These are phyloP conservation scores for Marasmius fiardii DNA, from an alignment of 1,284 basidiomycete species.

Conservation along the genomic window DNA sequence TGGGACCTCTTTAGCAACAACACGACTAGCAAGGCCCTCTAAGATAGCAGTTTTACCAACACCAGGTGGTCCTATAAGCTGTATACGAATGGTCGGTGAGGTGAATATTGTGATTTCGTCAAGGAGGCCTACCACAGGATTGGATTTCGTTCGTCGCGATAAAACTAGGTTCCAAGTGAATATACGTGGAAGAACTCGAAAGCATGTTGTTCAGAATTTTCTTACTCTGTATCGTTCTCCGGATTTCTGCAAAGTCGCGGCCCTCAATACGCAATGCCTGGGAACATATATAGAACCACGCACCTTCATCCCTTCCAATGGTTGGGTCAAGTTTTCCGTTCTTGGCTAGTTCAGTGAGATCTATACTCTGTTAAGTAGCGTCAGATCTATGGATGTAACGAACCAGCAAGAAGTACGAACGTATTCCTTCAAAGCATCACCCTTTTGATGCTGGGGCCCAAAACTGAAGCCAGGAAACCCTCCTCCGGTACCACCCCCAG, in stretches of 20 bases:
- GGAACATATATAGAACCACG: constrained; percentile 8
- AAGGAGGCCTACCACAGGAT: constrained; percentile 66
- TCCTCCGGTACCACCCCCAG: constrained; percentile 30
- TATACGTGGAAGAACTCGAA: constrained; percentile 15
- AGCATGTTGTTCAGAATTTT: neutral
- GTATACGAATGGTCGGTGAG: neutral
- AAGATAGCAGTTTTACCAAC: constrained; percentile 93
- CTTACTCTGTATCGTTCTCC: constrained; percentile 85
- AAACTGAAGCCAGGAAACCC: constrained; percentile 58
- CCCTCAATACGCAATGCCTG: no score
- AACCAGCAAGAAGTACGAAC: constrained; percentile 37
- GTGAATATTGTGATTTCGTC: neutral
- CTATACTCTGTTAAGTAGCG: constrained; percentile 55
- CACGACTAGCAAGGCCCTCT: constrained; percentile 87
- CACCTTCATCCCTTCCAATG: constrained; percentile 85
- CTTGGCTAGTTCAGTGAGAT: constrained; percentile 80
- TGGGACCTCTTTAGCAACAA: constrained; percentile 89
- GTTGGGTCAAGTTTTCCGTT: constrained; percentile 88
- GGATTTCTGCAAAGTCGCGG: constrained; percentile 62
- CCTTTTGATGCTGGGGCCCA: constrained; percentile 64
- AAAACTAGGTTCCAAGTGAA: constrained; percentile 43
- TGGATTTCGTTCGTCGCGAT: constrained; percentile 81
- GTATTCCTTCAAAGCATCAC: constrained; percentile 82
- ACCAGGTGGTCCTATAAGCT: constrained; percentile 79
- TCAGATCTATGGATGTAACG: neutral